Conservation (phyloP, 2,329 filamentous ascomycete genomes). For the Aspergillus neotritici region DNA sequence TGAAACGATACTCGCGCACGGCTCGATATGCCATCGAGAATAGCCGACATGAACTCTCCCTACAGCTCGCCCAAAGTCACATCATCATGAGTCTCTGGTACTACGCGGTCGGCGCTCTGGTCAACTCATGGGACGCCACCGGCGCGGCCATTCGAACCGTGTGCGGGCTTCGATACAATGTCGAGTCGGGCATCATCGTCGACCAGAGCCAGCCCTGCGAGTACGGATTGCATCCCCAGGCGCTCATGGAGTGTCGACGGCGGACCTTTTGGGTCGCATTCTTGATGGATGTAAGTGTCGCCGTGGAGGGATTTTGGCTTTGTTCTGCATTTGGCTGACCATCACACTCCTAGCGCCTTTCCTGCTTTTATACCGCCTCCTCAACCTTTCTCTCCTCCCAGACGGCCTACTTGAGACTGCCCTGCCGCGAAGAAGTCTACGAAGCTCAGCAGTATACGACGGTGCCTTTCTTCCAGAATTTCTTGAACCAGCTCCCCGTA, state of each 20-base stretch:
- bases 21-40: slow-evolving; percentile 54
- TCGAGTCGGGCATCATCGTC: slow-evolving; percentile 51
- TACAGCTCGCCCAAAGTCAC: slow-evolving; percentile 63
- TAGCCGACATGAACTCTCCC: slow-evolving; percentile 47
- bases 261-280: slow-evolving; percentile 69
- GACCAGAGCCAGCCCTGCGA: slow-evolving; percentile 46
- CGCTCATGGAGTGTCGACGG: slow-evolving; percentile 61
- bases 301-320: slow-evolving; percentile 7
- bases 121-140: slow-evolving; percentile 59
- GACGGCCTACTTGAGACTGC: slow-evolving; percentile 62
- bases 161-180: slow-evolving; percentile 56
- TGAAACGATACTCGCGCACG: slow-evolving; percentile 49
- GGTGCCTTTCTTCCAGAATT: slow-evolving; percentile 57
- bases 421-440: slow-evolving; percentile 56
- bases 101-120: slow-evolving; percentile 55
- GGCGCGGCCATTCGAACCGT: slow-evolving; percentile 58
- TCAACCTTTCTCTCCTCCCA: slow-evolving; percentile 55
- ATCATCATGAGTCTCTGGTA: slow-evolving; percentile 64
- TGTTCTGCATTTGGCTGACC: slow-evolving; percentile 6
- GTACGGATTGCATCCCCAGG: slow-evolving; percentile 53
- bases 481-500: slow-evolving; percentile 39
- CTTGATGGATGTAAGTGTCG: slow-evolving; percentile 56
- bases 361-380: slow-evolving; percentile 52
- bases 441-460: slow-evolving; percentile 55
- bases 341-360: slow-evolving; percentile 46